These are phyloP conservation scores for Kurtzmaniella quercitrusa DNA, from an alignment of 1,139 yeast genomes.

Conservation along the genomic window DNA sequence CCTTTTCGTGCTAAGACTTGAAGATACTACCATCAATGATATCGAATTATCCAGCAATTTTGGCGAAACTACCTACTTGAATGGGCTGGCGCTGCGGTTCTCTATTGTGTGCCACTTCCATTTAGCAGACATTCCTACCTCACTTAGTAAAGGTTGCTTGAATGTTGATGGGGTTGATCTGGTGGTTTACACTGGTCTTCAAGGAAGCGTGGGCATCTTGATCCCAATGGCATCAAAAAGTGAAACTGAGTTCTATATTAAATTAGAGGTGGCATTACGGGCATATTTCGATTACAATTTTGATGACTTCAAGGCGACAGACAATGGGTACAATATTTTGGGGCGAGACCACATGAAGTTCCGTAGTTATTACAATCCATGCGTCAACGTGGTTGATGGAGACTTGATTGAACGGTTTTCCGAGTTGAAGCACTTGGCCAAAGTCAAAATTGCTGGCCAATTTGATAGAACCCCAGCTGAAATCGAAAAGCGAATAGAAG, in stretches of 20 bases:
- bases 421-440: constrained; percentile 30
- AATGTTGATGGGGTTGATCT: constrained; percentile 63
- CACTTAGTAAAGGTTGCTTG: constrained; percentile 51
- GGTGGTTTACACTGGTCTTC: constrained; percentile 68
- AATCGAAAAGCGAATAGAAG: constrained; percentile 56
- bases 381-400: constrained; percentile 77
- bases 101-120: constrained; percentile 56
- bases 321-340: constrained; percentile 27
- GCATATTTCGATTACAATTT: constrained; percentile 23
- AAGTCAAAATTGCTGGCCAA: constrained; percentile 46
- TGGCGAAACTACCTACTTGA: constrained; percentile 20
- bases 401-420: constrained; percentile 67
- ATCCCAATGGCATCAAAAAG: constrained; percentile 60
- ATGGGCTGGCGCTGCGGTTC: constrained; percentile 55
- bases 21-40: constrained; percentile 21
- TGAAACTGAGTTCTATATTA: constrained; percentile 59
- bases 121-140: constrained; percentile 67
- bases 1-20: constrained; percentile 60
- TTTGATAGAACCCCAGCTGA: constrained; percentile 57
- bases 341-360: constrained; percentile 68
- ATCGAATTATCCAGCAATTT: background rate
- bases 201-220: constrained; percentile 75
- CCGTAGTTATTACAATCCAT: constrained; percentile 77
- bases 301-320: constrained; percentile 25
- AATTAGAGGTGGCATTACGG: constrained; percentile 50